Conservation (phyloP, 176 grass and related monocot species). For the Raddia distichophylla region DNA sequence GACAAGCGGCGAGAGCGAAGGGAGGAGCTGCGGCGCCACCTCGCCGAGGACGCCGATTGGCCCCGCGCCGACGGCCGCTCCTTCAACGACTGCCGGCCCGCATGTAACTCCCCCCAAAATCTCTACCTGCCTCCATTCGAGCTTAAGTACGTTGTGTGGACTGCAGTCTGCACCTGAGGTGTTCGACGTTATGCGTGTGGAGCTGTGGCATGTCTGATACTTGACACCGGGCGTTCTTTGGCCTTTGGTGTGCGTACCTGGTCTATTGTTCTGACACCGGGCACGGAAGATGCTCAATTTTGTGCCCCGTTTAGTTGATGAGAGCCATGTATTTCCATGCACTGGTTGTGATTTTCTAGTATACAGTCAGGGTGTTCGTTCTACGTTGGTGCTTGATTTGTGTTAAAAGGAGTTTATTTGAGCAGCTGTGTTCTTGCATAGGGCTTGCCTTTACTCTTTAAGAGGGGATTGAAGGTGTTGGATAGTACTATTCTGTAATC, state of each 20-base stretch:
- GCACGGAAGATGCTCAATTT: no score
- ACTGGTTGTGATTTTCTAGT: no score
- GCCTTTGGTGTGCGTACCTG: no score
- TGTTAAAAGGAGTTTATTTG: no score
- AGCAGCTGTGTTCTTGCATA: no score
- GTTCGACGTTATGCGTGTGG: slow-evolving; percentile 55
- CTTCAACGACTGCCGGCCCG: slow-evolving; percentile 79
- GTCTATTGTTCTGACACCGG: no score
- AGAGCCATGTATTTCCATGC: no score
- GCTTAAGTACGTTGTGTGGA: not conserved
- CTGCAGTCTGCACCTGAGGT: not conserved
- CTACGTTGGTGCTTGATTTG: no score
- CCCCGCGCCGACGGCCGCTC: slow-evolving; percentile 66
- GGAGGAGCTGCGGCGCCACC: slow-evolving; percentile 60
- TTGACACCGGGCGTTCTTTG: not conserved
- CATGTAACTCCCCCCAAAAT: slow-evolving; percentile 48
- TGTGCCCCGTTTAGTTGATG: no score
- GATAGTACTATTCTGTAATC: not conserved
- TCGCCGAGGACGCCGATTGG: slow-evolving; percentile 68
- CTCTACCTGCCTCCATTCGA: not conserved
- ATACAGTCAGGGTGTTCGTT: no score
- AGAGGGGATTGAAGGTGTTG: not conserved
- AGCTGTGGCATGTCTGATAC: not conserved
- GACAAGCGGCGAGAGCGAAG: slow-evolving; percentile 13
- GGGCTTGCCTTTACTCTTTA: no score